Conservation (phyloP, 2,329 filamentous ascomycete species). For the Fusarium mangiferae region DNA sequence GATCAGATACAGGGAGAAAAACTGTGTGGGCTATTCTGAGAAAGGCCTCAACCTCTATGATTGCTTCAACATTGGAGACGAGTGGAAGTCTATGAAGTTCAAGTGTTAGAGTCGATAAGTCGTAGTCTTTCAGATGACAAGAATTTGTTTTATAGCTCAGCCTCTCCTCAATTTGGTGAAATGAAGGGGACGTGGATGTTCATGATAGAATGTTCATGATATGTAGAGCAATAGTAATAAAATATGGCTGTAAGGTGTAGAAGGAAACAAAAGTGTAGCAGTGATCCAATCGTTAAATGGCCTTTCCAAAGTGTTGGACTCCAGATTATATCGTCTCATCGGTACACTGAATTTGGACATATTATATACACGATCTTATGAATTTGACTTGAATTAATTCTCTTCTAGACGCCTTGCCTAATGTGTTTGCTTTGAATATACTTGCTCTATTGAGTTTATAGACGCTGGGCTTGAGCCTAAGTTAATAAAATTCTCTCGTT, state of each 20-base stretch:
- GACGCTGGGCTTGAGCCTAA: background rate
- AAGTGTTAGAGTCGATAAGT: background rate
- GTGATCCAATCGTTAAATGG: background rate
- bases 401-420: no score
- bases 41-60: background rate
- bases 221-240: no score
- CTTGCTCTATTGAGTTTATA: no score
- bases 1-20: background rate
- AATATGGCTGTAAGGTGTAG: background rate
- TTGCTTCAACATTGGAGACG: background rate
- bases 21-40: background rate
- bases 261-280: background rate
- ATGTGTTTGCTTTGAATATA: no score
- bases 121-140: background rate
- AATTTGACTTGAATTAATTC: no score
- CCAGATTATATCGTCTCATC: background rate
- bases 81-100: background rate
- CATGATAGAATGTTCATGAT: no score
- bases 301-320: rapidly evolving
- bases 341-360: background rate
- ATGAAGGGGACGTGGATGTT: background rate
- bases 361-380: no score
- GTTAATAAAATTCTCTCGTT: background rate
- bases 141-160: background rate
- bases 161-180: rapidly evolving